A percentile compares a stretch with the other conserved stretches of the same genome.
Evolutionary conservation across 2,329 filamentous ascomycete species (phyloP).

Genomic region (Fusarium setosum): DNA sequence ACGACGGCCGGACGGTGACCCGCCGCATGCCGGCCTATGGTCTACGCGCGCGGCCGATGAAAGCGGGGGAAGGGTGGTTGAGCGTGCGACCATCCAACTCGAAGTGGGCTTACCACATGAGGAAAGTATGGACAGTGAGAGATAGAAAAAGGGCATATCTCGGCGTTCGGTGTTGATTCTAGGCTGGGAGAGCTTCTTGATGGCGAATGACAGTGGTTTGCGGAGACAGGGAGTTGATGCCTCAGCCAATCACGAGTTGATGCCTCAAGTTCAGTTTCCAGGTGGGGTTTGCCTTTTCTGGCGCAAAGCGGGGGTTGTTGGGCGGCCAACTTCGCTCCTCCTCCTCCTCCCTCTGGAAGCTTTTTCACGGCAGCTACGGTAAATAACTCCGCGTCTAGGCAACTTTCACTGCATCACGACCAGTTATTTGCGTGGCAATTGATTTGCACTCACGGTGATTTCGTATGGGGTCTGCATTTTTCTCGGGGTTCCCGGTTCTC

Average conservation of each 20-base stretch:
- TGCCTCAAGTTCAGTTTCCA: constrained; percentile 1
- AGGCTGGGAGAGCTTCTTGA: constrained; percentile 9
- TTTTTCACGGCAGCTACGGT: constrained; percentile 28
- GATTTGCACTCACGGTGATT: neutral
- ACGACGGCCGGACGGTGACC: constrained; percentile 24
- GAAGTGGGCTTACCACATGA: constrained; percentile 33
- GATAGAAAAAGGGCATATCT: constrained; percentile 41
- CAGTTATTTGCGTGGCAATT: neutral
- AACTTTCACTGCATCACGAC: neutral
- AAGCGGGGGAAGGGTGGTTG: constrained; percentile 31
- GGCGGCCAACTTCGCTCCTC: too few relatives aligned
- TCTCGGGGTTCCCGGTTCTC: neutral
- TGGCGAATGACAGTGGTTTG: constrained; percentile 9
- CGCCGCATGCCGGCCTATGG: constrained; percentile 28
- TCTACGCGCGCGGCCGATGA: constrained; percentile 6
- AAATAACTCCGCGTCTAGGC: constrained; percentile 17
- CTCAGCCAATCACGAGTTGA: constrained; percentile 11
- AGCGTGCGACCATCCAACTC: constrained; percentile 28
- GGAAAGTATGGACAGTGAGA: constrained; percentile 36
- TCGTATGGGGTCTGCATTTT: too few relatives aligned
- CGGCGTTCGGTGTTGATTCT: constrained; percentile 43
- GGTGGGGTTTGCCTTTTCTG: constrained; percentile 30
- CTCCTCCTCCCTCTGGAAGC: neutral
- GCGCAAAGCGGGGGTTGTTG: constrained; percentile 27
- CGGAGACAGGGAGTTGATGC: constrained; percentile 5